Evolutionary conservation across 1,139 yeast genomes (phyloP).

Genomic region (Taphrina wiesneri): DNA sequence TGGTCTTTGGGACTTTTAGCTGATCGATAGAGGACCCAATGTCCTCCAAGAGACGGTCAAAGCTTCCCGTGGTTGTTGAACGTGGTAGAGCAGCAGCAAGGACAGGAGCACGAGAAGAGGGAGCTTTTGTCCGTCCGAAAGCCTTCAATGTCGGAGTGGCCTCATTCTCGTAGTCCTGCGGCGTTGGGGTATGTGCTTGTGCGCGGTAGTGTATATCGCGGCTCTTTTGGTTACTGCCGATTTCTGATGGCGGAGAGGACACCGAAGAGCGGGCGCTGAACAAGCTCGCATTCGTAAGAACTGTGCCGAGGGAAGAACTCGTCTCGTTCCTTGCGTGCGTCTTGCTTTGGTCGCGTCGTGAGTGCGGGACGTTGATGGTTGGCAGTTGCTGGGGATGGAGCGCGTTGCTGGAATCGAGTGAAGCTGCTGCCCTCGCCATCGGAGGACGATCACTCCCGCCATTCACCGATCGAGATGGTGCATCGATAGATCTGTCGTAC

Average conservation of each 20-base stretch:
- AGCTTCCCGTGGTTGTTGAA: conserved; percentile 22
- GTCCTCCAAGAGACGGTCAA: conserved; percentile 27
- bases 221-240: background rate
- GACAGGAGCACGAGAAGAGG: background rate
- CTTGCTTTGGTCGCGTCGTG: background rate
- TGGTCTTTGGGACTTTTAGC: conserved; percentile 5
- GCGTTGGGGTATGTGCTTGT: background rate
- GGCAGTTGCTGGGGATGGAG: background rate
- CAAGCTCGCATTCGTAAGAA: conserved; percentile 6
- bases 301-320: conserved; percentile 27
- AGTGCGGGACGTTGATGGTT: background rate
- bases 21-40: conserved; percentile 28
- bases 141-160: conserved; percentile 9
- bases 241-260: conserved; percentile 14
- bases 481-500: background rate
- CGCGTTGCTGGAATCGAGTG: background rate
- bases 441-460: background rate
- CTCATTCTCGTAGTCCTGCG: background rate
- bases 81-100: background rate
- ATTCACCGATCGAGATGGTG: background rate
- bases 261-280: conserved; percentile 17
- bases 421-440: background rate
- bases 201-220: background rate
- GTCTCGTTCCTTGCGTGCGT: conserved; percentile 20
- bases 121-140: background rate